Evolutionary conservation across 805 yeast species (phyloP), one percentile per base, ranked within the genome.

Genomic region (Wickerhamiella domercqiae): DNA sequence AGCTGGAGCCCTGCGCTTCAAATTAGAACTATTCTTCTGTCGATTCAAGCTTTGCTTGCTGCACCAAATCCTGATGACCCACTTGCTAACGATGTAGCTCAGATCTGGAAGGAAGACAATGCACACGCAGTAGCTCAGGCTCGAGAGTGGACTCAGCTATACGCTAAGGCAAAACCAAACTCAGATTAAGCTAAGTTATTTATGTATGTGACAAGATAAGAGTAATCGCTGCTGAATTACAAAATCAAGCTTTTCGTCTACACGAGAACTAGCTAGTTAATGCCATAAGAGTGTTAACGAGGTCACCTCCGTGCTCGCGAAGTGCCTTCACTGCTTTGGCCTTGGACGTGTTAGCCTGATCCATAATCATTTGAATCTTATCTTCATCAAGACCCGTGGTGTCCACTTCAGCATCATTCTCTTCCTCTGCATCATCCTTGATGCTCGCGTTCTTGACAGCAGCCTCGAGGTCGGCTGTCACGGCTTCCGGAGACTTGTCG

Each of bases 51-150:
- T 0, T 63, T 90, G 39, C 62, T 90, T 37, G 94, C 94, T 2
- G 84, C 94, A 4, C 98, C 98, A 7, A 90, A 90, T 51, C 98
- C 98, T 2, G 94, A 90, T 55, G 98, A 90, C 59, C 98, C 98
- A 1, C 67, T 90, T 48, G 97, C 97, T 15, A 90, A 90, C 53
- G 97, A 90, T 47, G 98, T 90, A 29, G 98, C 98, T 2, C 86
- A 83, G 48, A 87, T 80, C 44, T 90, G 98, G 96, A 78, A 87
- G 54, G 78, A 73, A 46, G 73, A 90, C 51, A 93, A 84, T 59
- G 63, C 67, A 29, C 65, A 65, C 43, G 98, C 97, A 17, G 75
- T 84, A 38, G 69, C 62, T 11, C 84, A 78, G 17, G 98, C 97
- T 6, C 62, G 53, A 46, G 76, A 74, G 46, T 78, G 86, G 87